Percentiles rank a stretch among this genome's conserved stretches.
Evolutionary conservation across 495 filamentous ascomycete genomes (phyloP).

Genomic region (Acidiella bohemica): DNA sequence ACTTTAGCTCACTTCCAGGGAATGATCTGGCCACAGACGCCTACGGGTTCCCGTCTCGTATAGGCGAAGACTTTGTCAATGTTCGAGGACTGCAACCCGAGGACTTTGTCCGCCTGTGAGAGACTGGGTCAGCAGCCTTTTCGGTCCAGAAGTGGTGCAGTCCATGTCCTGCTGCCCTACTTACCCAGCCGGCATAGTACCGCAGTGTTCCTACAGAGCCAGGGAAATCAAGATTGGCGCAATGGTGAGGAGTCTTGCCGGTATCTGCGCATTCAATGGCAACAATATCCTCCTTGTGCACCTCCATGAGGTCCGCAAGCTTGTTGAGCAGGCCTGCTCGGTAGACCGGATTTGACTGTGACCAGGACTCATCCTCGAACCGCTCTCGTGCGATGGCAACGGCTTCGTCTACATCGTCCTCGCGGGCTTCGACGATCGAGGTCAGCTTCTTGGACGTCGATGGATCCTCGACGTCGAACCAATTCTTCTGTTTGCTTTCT

Average conservation of each 20-base stretch:
- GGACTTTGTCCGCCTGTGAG: too few relatives aligned
- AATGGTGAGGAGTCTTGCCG: conserved; percentile 76
- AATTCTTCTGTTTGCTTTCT: conserved; percentile 65
- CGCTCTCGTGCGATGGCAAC: conserved; percentile 81
- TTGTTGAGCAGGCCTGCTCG: conserved; percentile 64
- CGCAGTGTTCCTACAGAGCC: conserved; percentile 57
- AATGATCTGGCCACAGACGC: conserved; percentile 24
- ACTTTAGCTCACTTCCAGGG: conserved; percentile 9
- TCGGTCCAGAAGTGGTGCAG: too few relatives aligned
- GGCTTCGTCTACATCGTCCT: conserved; percentile 75
- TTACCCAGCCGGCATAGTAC: conserved; percentile 93
- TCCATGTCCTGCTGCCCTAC: conserved; percentile 96
- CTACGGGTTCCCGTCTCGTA: conserved; percentile 71
- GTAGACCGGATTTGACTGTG: conserved; percentile 54
- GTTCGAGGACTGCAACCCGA: too few relatives aligned
- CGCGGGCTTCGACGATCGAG: conserved; percentile 77
- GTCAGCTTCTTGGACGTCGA: conserved; percentile 54
- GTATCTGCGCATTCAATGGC: conserved; percentile 89
- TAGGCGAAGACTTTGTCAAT: conserved; percentile 85
- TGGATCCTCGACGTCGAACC: conserved; percentile 62
- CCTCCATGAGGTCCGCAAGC: conserved; percentile 75
- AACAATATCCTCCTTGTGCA: conserved; percentile 63
- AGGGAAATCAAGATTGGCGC: conserved; percentile 64
- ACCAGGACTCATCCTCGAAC: conserved; percentile 73
- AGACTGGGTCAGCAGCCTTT: too few relatives aligned